Base-by-base conservation (phyloP, 306 rosid species). In the Vigna mungo region DNA sequence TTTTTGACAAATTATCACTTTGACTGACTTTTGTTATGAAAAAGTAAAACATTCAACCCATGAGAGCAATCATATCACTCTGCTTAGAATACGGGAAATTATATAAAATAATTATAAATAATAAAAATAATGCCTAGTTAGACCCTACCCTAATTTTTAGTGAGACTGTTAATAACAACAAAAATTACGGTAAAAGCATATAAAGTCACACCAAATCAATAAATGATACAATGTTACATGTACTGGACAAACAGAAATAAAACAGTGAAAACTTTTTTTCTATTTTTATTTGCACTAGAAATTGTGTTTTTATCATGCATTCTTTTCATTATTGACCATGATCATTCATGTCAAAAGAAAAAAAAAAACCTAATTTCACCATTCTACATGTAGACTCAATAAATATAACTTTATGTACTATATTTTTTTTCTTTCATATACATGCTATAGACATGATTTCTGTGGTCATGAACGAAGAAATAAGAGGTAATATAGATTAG, bases 1-100 rank as follows among this genome's bases (percentile, higher is more conserved):
- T 71, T 82, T 79, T 85, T 85, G 89, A 85, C 86, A 85, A 79
- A 85, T 82, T 52, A 82, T 85, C 72, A 76, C 83, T 79, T 85
- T 82, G 89, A 85, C 86, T 72, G 81, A 54, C 86, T 85, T 85
- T 85, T 85, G 84, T 80, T 82, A 75, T 32, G 78, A 32, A 79
- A 85, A 85, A 82, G 84, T 72, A 72, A 56, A 82, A 80, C 84
- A 85, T 76, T 60, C 78, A 75, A 85, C 82, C 79, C 86, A 79
- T 76, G 84, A 71, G 80, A 4, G 82, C 80, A 85, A 85, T 85
- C 86, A 85, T 85, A 79, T 51, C 86, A 46, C 62, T 17, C 84
- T 46, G 80, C 85, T 72, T 59, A 67, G 67, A 68, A 73, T 84
- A 62, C 52, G 78, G 84, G 12, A 60, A 53, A 84, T 72, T 76